Evolutionary conservation across 2,329 filamentous ascomycete species (phyloP).

Genomic region (Tolypocladium album): DNA sequence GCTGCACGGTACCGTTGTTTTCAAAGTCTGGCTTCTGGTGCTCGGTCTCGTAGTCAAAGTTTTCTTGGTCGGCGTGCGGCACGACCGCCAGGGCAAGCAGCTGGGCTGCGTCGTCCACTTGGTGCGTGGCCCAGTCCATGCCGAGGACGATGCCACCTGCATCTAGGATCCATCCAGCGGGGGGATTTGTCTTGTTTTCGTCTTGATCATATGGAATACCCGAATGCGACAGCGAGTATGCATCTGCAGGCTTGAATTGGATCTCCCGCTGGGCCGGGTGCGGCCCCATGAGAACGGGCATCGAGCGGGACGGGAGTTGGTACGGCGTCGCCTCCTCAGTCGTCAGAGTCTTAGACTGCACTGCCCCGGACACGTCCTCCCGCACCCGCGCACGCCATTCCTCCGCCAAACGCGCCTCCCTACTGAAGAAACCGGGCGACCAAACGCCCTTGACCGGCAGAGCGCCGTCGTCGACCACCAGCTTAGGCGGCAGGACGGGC

Average conservation of each 20-base stretch:
- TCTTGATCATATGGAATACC: constrained; percentile 18
- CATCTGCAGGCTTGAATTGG: constrained; percentile 14
- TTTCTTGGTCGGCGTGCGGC: constrained; percentile 39
- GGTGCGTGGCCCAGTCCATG: constrained; percentile 40
- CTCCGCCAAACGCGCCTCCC: constrained; percentile 21
- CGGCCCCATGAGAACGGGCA: constrained; percentile 24
- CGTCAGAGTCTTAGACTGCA: constrained; percentile 8
- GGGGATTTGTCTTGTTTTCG: constrained; percentile 9
- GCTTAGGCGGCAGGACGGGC: constrained; percentile 27
- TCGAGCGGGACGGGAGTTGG: constrained; percentile 11
- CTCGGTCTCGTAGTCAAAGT: constrained; percentile 26
- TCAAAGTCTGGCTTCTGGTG: constrained; percentile 25
- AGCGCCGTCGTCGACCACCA: constrained; percentile 13
- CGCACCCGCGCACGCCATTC: constrained; percentile 16
- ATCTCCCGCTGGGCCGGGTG: constrained; percentile 17
- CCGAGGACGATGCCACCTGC: constrained; percentile 40
- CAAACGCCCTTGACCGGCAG: constrained; percentile 26
- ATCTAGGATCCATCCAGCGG: constrained; percentile 42
- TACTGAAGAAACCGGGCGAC: constrained; percentile 23
- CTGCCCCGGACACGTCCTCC: constrained; percentile 6
- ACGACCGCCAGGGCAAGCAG: constrained; percentile 40
- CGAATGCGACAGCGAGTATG: constrained; percentile 13
- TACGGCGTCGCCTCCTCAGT: constrained; percentile 18
- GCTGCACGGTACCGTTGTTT: constrained; percentile 36
- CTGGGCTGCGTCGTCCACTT: constrained; percentile 26